Evolutionary conservation across 805 yeast species (phyloP).

Genomic region (Wickerhamiella lipophila): DNA sequence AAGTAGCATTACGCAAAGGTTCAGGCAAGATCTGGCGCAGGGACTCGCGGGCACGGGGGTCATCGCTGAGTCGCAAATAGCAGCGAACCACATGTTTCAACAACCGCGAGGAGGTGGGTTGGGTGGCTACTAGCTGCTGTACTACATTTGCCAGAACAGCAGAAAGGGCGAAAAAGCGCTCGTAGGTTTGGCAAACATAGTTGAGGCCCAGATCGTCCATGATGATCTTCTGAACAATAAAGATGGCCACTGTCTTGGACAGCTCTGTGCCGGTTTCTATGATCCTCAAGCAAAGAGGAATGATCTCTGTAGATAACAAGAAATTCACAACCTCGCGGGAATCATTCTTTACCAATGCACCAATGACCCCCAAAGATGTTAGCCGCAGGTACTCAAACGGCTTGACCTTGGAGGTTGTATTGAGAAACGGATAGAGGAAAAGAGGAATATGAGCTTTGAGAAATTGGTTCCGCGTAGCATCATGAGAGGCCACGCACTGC

Average conservation of each 20-base stretch:
- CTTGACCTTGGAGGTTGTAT: slow-evolving; percentile 80
- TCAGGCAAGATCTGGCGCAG: slow-evolving; percentile 74
- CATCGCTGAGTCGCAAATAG: slow-evolving; percentile 79
- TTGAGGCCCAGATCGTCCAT: slow-evolving; percentile 83
- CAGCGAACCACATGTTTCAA: slow-evolving; percentile 91
- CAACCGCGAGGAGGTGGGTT: slow-evolving; percentile 56
- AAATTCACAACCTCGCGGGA: slow-evolving; percentile 90
- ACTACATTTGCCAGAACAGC: slow-evolving; percentile 81
- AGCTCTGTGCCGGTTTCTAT: slow-evolving; percentile 93
- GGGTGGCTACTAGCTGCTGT: slow-evolving; percentile 61
- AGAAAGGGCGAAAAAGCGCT: slow-evolving; percentile 86
- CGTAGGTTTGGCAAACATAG: slow-evolving; percentile 90
- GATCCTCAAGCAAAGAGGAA: slow-evolving; percentile 83
- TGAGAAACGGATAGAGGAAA: slow-evolving; percentile 83
- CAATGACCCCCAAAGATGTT: slow-evolving; percentile 91
- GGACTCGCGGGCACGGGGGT: slow-evolving; percentile 79
- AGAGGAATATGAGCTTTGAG: slow-evolving; percentile 84
- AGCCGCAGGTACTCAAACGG: slow-evolving; percentile 88
- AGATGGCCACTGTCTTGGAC: slow-evolving; percentile 91
- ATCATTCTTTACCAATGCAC: slow-evolving; percentile 91
- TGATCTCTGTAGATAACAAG: slow-evolving; percentile 86
- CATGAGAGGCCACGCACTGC: slow-evolving; percentile 94
- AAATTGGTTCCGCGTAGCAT: slow-evolving; percentile 74
- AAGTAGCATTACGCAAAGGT: slow-evolving; percentile 77
- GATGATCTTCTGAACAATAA: slow-evolving; percentile 84